These are phyloP conservation scores for Beverwykella pulmonaria DNA, from an alignment of 495 filamentous ascomycete genomes.

Conservation along the genomic window DNA sequence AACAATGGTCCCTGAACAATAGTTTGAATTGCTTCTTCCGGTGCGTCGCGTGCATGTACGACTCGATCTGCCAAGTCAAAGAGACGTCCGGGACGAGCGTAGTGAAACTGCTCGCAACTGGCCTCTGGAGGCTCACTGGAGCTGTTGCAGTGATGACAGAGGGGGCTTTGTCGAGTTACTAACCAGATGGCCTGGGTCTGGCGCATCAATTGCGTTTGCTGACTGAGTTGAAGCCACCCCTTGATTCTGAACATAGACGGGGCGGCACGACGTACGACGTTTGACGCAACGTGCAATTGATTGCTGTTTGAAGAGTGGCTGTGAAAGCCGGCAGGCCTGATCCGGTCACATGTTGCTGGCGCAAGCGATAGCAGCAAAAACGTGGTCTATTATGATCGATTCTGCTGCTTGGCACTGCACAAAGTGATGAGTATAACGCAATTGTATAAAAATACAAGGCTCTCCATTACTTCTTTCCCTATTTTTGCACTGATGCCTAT, in stretches of 20 bases:
- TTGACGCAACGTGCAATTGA: constrained; percentile 1
- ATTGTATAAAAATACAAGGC: no score
- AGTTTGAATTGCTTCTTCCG: neutral
- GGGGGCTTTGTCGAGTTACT: neutral
- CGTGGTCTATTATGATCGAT: no score
- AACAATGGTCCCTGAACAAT: neutral
- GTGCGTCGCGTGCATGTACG: neutral
- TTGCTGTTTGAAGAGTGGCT: neutral
- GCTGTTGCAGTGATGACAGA: neutral
- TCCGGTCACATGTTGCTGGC: neutral
- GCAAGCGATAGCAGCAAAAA: neutral
- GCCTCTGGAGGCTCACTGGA: neutral
- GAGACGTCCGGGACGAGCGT: neutral
- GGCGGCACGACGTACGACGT: constrained; percentile 14
- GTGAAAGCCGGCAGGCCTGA: neutral
- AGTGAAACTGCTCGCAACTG: neutral
- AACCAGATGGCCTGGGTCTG: neutral
- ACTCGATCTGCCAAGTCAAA: neutral
- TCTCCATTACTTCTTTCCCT: no score
- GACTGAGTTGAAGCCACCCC: neutral
- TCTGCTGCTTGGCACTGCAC: no score
- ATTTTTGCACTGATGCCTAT: no score
- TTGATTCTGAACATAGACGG: neutral
- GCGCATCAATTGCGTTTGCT: neutral
- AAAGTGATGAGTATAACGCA: no score